Percentiles rank a stretch among this genome's conserved stretches.
phyloP scores from a whole-genome alignment of 2,329 filamentous ascomycete species.

The Claviceps pusilla region DNA sequence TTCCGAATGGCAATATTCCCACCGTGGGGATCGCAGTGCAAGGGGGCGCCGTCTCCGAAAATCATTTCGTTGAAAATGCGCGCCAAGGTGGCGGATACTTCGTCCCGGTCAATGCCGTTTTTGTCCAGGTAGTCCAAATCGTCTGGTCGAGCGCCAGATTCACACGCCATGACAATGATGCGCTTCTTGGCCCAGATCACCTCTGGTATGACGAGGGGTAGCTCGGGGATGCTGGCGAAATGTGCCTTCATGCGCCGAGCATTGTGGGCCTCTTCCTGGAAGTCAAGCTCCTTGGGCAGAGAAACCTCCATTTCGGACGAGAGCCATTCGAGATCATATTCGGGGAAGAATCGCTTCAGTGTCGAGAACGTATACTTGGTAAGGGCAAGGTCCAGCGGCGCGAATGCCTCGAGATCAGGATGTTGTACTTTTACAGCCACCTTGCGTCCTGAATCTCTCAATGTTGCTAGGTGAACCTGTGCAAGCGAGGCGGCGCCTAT shows the following conservation, averaged over 20 bases:
- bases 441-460: constrained; percentile 67
- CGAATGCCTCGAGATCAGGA: constrained; percentile 77
- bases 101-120: constrained; percentile 81
- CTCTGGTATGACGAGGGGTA: constrained; percentile 77
- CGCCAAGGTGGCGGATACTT: constrained; percentile 81
- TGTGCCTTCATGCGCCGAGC: constrained; percentile 65
- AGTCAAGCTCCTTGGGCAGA: constrained; percentile 82
- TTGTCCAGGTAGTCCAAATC: constrained; percentile 76
- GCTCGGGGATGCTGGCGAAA: constrained; percentile 56
- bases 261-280: constrained; percentile 71
- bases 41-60: constrained; percentile 71
- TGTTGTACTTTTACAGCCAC: constrained; percentile 97
- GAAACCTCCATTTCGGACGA: constrained; percentile 85
- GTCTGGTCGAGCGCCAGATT: constrained; percentile 74
- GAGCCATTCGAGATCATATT: constrained; percentile 95
- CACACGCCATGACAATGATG: constrained; percentile 89
- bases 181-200: constrained; percentile 81
- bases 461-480: constrained; percentile 77
- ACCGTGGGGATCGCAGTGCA: constrained; percentile 94
- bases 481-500: constrained; percentile 89
- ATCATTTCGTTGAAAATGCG: constrained; percentile 99
- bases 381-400: constrained; percentile 69
- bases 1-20: constrained; percentile 88
- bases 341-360: constrained; percentile 84
- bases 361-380: constrained; percentile 82